These are phyloP conservation scores for Pestalotiopsis sp. DNA, from an alignment of 2,329 filamentous ascomycete species.

Conservation along the genomic window DNA sequence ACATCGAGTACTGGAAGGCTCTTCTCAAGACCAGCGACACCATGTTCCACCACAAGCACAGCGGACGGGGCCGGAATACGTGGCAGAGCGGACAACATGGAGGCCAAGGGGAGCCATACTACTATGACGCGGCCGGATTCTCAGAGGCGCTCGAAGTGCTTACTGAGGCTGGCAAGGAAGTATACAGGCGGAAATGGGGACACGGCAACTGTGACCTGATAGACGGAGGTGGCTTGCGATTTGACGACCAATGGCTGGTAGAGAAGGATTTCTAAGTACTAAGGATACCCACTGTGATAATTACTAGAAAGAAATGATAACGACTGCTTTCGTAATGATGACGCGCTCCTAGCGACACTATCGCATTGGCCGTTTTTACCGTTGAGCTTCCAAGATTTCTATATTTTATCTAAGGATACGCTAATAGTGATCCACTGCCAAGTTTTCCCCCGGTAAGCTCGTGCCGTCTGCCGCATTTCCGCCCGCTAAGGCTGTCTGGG, in stretches of 20 bases:
- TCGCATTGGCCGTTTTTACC: background rate
- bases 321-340: background rate
- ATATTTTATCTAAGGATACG: background rate
- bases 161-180: slow-evolving; percentile 33
- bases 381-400: background rate
- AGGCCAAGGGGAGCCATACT: slow-evolving; percentile 42
- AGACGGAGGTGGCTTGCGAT: slow-evolving; percentile 32
- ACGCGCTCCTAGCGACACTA: background rate
- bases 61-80: slow-evolving; percentile 37
- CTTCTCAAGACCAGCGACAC: slow-evolving; percentile 28
- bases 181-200: slow-evolving; percentile 45
- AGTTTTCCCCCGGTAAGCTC: background rate
- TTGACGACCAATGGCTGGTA: slow-evolving; percentile 49
- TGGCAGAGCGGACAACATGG: slow-evolving; percentile 43
- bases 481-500: background rate
- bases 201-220: slow-evolving; percentile 43
- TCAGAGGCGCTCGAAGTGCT: slow-evolving; percentile 32
- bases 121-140: slow-evolving; percentile 37
- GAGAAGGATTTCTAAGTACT: slow-evolving; percentile 29
- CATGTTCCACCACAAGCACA: slow-evolving; percentile 45
- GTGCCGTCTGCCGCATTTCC: background rate
- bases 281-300: too few relatives aligned
- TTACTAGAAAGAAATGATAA: too few relatives aligned
- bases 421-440: background rate
- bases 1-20: slow-evolving; percentile 28